A percentile compares a stretch with the other conserved stretches of the same genome.
Evolutionary conservation across 2,329 filamentous ascomycete species (phyloP).

Genomic region (Herpotrichia juniperi): DNA sequence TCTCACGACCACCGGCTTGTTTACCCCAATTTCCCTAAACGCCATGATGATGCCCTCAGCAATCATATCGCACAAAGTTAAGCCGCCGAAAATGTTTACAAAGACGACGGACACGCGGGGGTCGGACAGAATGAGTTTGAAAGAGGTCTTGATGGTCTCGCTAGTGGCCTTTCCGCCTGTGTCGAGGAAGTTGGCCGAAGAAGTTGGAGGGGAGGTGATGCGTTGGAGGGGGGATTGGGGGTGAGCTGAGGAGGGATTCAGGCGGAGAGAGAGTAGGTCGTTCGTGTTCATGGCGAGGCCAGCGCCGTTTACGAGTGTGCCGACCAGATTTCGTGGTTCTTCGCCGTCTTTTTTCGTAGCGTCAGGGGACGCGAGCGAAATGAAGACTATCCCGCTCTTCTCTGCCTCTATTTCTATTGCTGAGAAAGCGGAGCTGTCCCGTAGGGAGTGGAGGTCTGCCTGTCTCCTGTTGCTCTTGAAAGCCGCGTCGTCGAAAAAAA

Average conservation of each 20-base stretch:
- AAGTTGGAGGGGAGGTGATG: constrained; percentile 52
- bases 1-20: constrained; percentile 74
- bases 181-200: constrained; percentile 84
- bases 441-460: constrained; percentile 63
- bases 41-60: constrained; percentile 75
- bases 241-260: constrained; percentile 46
- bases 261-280: constrained; percentile 71
- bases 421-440: constrained; percentile 59
- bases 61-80: constrained; percentile 82
- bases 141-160: constrained; percentile 78
- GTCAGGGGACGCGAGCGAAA: constrained; percentile 57
- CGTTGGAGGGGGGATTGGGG: constrained; percentile 46
- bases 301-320: constrained; percentile 86
- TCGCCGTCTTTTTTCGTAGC: constrained; percentile 8
- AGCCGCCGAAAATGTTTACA: constrained; percentile 73
- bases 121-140: constrained; percentile 75
- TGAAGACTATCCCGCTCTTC: constrained; percentile 77
- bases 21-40: constrained; percentile 70
- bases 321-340: constrained; percentile 65
- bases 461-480: constrained; percentile 68
- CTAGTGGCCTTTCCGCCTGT: constrained; percentile 87
- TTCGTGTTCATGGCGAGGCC: constrained; percentile 91
- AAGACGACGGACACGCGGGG: constrained; percentile 73
- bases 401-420: constrained; percentile 67
- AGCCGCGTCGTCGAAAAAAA: constrained; percentile 74